A percentile compares a stretch with the other conserved stretches of the same genome.
Evolutionary conservation across 1,139 yeast genomes (phyloP).

Genomic region (Sugiyamaella neomexicana): DNA sequence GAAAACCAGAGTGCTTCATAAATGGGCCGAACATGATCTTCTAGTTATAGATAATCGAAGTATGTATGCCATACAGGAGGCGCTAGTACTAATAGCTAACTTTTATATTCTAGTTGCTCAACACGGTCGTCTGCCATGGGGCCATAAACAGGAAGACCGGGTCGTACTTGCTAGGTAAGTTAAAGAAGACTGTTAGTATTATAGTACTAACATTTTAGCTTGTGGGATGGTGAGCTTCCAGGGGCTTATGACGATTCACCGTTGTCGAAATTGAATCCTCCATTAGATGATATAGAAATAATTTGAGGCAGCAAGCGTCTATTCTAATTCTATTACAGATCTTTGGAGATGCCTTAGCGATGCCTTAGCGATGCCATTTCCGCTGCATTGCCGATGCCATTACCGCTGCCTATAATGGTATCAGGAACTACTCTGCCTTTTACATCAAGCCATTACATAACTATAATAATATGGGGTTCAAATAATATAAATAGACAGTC

Average conservation of each 20-base stretch:
- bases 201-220: constrained; percentile 8
- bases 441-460: no score
- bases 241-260: constrained; percentile 16
- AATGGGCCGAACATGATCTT: constrained; percentile 23
- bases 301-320: background rate
- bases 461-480: no score
- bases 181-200: background rate
- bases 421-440: no score
- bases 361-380: constrained; percentile 1
- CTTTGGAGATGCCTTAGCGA: no score
- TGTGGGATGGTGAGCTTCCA: constrained; percentile 21
- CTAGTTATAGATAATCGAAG: constrained; percentile 22
- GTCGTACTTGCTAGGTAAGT: constrained; percentile 20
- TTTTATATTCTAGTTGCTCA: constrained; percentile 8
- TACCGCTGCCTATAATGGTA: no score
- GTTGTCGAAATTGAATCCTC: constrained; percentile 9
- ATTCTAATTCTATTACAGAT: background rate
- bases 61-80: background rate
- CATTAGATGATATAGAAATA: constrained; percentile 13
- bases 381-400: no score
- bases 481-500: no score
- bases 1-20: constrained; percentile 21
- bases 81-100: background rate
- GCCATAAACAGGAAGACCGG: constrained; percentile 17
- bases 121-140: constrained; percentile 23